phyloP scores from a whole-genome alignment of 352 stramenopile species.

The Phytophthora pinifolia region DNA sequence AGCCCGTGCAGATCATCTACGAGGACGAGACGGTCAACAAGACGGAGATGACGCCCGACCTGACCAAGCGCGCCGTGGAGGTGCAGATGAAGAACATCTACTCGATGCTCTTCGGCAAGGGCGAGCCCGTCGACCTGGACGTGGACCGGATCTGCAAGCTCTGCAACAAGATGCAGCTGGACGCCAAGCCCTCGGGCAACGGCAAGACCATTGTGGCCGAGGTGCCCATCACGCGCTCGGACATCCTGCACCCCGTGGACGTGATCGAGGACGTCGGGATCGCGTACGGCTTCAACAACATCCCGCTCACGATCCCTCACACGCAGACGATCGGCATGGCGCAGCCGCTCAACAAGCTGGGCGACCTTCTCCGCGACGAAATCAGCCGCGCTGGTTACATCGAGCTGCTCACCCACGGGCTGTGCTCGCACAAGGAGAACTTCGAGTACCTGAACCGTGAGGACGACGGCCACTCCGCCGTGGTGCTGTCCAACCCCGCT shows the following conservation, averaged over 20 bases:
- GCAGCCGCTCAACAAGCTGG: slow-evolving; percentile 98
- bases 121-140: slow-evolving; percentile 77
- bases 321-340: slow-evolving; percentile 96
- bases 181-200: slow-evolving; percentile 70
- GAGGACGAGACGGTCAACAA: slow-evolving; percentile 75
- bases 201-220: slow-evolving; percentile 87
- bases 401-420: slow-evolving; percentile 97
- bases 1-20: slow-evolving; percentile 97
- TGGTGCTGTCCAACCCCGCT: slow-evolving; percentile 97
- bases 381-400: slow-evolving; percentile 98
- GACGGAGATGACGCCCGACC: slow-evolving; percentile 90
- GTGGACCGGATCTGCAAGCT: slow-evolving; percentile 90
- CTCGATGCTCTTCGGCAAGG: slow-evolving; percentile 87
- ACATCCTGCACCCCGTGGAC: slow-evolving; percentile 99
- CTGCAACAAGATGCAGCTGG: slow-evolving; percentile 99
- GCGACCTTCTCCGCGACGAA: slow-evolving; percentile 97
- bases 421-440: slow-evolving; percentile 98
- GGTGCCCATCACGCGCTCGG: slow-evolving; percentile 96
- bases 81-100: slow-evolving; percentile 87
- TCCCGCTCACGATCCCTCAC: slow-evolving; percentile 93
- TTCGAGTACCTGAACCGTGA: slow-evolving; percentile 92
- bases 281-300: slow-evolving; percentile 99
- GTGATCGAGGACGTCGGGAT: slow-evolving; percentile 99
- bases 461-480: slow-evolving; percentile 86
- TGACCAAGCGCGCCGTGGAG: slow-evolving; percentile 90